Base-by-base conservation (phyloP, 2,329 filamentous ascomycete genomes). In the Orbilia brochopaga region DNA sequence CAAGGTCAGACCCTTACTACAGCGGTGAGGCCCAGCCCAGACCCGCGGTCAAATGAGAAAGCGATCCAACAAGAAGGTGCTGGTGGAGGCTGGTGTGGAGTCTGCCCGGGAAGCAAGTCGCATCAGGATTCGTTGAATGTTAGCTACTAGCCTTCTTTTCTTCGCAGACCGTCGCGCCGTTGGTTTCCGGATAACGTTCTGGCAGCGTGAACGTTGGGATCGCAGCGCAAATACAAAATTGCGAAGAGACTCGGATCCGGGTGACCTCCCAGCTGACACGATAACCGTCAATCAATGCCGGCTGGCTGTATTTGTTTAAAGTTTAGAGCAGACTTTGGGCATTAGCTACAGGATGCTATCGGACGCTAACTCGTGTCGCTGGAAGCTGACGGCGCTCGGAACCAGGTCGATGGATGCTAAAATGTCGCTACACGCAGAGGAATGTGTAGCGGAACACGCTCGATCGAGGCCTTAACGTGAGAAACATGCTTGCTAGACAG, bases 51-150 rank as follows among this genome's bases (percentile, higher is more conserved):
- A 72, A 65, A 65, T 61, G 58, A 72, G 67, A 51, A 59, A 65
- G 67, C 40, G 60, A 65, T 72, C 67, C 67, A 72, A 72, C 67
- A 54, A 72, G 67, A 58, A 72, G 67, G 67, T 72, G 66, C 59
- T 50, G 48, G 53, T 44, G 51, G 58, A 15, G 4, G n/a, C 37
- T 13, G 37, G 37, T 48, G 44, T 27, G 60, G 64, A 62, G 51
- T 69, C n/a, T 48, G 15, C 11, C 44, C 63, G 58, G 58, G 66
- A 70, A 70, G 66, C 66, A 70, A 40, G 42, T 55, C 62, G n/a
- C 57, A 57, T 69, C 3, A 32, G 65, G 57, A n/a, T 69, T 57
- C 57, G 63, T 69, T 58, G 54, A 54, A 32, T 8, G 27, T 32
- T 32, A 32, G 8, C 4, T 3, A 32, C 27, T 32, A 32, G 27